Evolutionary conservation across 148 eudicot genomes (phyloP).

Genomic region (Camellia granthamiana): DNA sequence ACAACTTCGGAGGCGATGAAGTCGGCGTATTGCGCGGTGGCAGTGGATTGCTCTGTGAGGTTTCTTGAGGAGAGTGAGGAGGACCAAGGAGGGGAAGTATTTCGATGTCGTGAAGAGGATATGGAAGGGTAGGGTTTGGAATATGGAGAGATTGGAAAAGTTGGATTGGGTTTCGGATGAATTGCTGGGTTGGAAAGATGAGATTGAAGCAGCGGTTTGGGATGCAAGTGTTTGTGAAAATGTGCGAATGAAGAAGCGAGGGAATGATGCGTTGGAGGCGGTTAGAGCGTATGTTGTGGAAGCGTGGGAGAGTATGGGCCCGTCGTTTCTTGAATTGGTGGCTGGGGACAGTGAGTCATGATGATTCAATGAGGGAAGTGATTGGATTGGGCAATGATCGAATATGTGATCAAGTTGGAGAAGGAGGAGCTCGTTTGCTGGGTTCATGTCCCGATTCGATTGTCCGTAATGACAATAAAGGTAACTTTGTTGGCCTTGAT

Average conservation of each 20-base stretch:
- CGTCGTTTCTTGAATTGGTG: conserved; percentile 53
- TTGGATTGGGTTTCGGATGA: conserved; percentile 46
- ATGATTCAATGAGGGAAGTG: conserved; percentile 16
- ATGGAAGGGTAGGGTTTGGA: conserved; percentile 44
- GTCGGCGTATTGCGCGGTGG: conserved; percentile 61
- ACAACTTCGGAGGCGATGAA: conserved; percentile 39
- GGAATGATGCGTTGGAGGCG: conserved; percentile 42
- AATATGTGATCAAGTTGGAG: conserved; percentile 8
- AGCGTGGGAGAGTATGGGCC: conserved; percentile 53
- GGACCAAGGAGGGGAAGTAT: conserved; percentile 24
- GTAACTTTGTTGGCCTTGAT: background rate
- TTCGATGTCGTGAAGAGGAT: conserved; percentile 42
- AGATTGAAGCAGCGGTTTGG: conserved; percentile 54
- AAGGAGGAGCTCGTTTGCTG: background rate
- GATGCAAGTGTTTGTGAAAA: conserved; percentile 32
- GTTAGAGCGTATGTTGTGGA: conserved; percentile 43
- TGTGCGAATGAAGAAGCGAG: conserved; percentile 37
- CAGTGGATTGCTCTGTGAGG: conserved; percentile 56
- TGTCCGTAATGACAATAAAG: background rate
- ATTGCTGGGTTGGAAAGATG: conserved; percentile 40
- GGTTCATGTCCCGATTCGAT: conserved; percentile 10
- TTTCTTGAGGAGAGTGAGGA: conserved; percentile 22
- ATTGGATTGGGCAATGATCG: conserved; percentile 8
- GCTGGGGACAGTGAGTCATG: conserved; percentile 23
- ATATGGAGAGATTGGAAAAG: conserved; percentile 24